Percentiles rank a stretch among this genome's conserved stretches.
Conservation (phyloP, 768 basidiomycete species). For the Naganishia onofrii region DNA sequence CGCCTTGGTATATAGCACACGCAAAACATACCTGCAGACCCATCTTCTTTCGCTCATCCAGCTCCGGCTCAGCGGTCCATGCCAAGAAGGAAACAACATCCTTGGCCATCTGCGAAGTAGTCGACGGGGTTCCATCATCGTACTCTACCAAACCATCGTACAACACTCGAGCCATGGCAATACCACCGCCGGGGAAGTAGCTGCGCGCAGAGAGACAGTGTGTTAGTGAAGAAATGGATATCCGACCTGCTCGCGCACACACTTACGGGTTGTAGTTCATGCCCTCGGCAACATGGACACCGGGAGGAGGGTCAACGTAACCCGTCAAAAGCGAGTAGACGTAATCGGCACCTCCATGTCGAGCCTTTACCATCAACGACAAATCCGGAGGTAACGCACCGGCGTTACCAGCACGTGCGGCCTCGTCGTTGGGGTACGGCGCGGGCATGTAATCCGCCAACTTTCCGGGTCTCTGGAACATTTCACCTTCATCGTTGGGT, state of each 20-base stretch:
- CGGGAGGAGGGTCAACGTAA: constrained; percentile 89
- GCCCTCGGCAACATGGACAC: constrained; percentile 62
- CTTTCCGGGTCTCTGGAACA: constrained; percentile 98
- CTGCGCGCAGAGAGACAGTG: constrained; percentile 60
- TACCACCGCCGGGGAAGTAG: constrained; percentile 97
- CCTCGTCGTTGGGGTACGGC: constrained; percentile 97
- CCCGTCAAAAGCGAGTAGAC: constrained; percentile 95
- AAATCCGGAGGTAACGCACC: constrained; percentile 97
- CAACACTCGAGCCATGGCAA: constrained; percentile 94
- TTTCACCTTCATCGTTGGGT: constrained; percentile 88
- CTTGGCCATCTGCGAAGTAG: constrained; percentile 99
- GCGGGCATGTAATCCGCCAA: constrained; percentile 92
- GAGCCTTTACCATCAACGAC: constrained; percentile 94
- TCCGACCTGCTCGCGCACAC: no score
- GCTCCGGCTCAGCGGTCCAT: constrained; percentile 98
- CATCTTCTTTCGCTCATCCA: constrained; percentile 94
- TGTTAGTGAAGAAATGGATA: neutral
- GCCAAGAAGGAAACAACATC: constrained; percentile 91
- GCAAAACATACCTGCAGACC: constrained; percentile 66
- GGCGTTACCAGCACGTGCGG: constrained; percentile 86
- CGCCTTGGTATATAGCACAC: no score
- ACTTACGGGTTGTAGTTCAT: constrained; percentile 76
- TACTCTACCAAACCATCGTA: constrained; percentile 97
- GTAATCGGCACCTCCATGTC: constrained; percentile 97
- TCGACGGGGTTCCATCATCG: constrained; percentile 93